Base-by-base conservation (phyloP, 257 asterid genomes). In the Salvia miltiorrhiza region DNA sequence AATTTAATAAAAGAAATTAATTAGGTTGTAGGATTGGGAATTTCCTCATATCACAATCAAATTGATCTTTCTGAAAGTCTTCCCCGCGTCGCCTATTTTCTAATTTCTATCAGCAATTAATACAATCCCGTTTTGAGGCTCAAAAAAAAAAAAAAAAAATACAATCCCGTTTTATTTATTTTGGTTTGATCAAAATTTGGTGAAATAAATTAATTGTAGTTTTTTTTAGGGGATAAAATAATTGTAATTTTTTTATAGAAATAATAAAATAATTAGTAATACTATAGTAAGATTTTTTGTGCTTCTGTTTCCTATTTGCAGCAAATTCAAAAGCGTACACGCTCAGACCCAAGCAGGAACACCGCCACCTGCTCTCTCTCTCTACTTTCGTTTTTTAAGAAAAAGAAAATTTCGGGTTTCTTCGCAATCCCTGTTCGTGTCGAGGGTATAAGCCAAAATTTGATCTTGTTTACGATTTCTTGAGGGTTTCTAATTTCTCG, bases 301-400 rank as follows among this genome's bases (percentile, higher is more conserved):
- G 6, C 5, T 44, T 30, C 39, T 19, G 35, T 65, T 53, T 58
- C 14, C 63, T 24, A 43, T 63, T 74, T 40, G 63, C 80, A 71
- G 65, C 33, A 69, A n/a, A 20, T 80, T 79, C 61, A 71, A 74
- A 44, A 67, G 61, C 70, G 35, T 72, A 61, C 52, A 63, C 58
- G 77, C 74, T 17, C 53, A 33, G 23, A 33, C 24, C 47, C 76
- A 53, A 49, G 59, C 54, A 58, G 59, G 74, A 70, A 48, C 74
- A 44, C 58, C 75, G 75, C 74, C 80, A 71, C 71, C 78, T 71
- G 71, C 79, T 62, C 80, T 70, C 72, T 7, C 65, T 21, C 64
- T 69, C 69, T n/a, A 30, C 47, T 61, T 11, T 16, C 39, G 5
- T 30, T 35, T 35, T 16, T 35, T 5, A 0, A 52, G 20, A 21